A percentile compares a stretch with the other conserved stretches of the same genome.
These are phyloP conservation scores for Globisporangium barbulae DNA, from an alignment of 352 stramenopile species.

Conservation along the genomic window DNA sequence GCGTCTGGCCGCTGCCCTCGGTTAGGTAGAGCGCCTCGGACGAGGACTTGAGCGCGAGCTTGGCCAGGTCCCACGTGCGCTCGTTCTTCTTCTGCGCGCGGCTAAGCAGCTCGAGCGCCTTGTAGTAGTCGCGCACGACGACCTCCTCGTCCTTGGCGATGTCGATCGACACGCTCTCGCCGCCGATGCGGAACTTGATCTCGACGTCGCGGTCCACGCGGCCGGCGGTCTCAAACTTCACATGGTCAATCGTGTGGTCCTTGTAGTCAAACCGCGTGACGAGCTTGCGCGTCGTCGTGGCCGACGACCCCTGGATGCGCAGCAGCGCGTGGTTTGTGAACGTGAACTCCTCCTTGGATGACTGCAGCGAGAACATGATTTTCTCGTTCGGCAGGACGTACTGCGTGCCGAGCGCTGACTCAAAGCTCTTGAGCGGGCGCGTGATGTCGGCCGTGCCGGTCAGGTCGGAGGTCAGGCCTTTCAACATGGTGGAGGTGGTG, in stretches of 20 bases:
- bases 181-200: conserved; percentile 34
- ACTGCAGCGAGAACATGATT: conserved; percentile 56
- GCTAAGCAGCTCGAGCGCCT: conserved; percentile 34
- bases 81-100: conserved; percentile 36
- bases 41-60: conserved; percentile 23
- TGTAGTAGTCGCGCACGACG: conserved; percentile 33
- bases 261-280: conserved; percentile 39
- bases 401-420: neutral
- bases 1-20: conserved; percentile 38
- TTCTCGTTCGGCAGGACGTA: conserved; percentile 37
- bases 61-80: conserved; percentile 27
- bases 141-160: conserved; percentile 28
- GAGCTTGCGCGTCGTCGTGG: conserved; percentile 43
- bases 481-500: conserved; percentile 33
- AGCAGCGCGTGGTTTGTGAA: conserved; percentile 65
- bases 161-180: conserved; percentile 26
- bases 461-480: conserved; percentile 45
- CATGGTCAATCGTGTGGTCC: conserved; percentile 17
- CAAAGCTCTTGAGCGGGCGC: conserved; percentile 23
- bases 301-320: conserved; percentile 30
- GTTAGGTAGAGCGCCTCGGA: conserved; percentile 40
- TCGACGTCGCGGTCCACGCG: conserved; percentile 47
- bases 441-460: conserved; percentile 46
- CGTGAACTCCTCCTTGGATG: conserved; percentile 52
- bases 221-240: conserved; percentile 43